Evolutionary conservation across 441 rosid species (phyloP).

Genomic region (Melastoma candidum): DNA sequence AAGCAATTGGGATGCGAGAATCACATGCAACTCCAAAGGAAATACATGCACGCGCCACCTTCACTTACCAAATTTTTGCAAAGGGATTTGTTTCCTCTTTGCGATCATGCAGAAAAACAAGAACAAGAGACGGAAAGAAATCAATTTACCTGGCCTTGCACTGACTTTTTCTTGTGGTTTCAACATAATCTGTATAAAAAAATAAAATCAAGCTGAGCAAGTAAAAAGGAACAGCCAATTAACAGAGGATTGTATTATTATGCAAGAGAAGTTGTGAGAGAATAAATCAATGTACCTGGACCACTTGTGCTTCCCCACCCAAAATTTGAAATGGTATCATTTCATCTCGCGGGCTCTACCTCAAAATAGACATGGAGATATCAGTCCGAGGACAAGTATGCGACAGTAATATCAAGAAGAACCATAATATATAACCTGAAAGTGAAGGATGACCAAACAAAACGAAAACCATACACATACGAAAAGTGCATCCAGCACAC

Average conservation of each 20-base stretch:
- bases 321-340: constrained; percentile 83
- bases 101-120: neutral
- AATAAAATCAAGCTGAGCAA: neutral
- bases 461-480: too few relatives aligned
- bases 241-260: neutral
- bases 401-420: neutral
- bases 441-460: too few relatives aligned
- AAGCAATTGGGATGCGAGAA: too few relatives aligned
- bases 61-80: too few relatives aligned
- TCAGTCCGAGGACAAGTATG: neutral
- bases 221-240: neutral
- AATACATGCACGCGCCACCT: too few relatives aligned
- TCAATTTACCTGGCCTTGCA: constrained; percentile 71
- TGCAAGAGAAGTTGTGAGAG: neutral
- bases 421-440: too few relatives aligned
- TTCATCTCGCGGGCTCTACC: constrained; percentile 81
- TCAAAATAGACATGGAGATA: constrained; percentile 15
- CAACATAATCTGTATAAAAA: constrained; percentile 61
- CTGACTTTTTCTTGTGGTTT: constrained; percentile 81
- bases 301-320: constrained; percentile 98
- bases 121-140: neutral
- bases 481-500: too few relatives aligned
- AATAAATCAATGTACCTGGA: constrained; percentile 50
- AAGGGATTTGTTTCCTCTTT: neutral
- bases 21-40: too few relatives aligned